Percentiles rank a stretch among this genome's conserved stretches.
phyloP scores from a whole-genome alignment of 2,329 filamentous ascomycete species.

The Juglanconis oblonga region DNA sequence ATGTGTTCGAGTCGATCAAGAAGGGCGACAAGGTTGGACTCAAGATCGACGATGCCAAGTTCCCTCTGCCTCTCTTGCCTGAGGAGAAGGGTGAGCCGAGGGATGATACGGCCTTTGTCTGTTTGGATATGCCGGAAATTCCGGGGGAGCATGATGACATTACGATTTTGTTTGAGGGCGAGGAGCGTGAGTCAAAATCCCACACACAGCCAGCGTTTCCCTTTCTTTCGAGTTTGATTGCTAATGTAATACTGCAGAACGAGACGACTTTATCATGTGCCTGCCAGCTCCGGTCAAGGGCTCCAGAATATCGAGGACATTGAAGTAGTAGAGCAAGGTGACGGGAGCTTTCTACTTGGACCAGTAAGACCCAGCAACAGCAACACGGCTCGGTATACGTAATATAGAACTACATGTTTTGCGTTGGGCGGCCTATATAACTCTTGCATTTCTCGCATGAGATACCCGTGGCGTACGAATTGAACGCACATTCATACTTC shows the following conservation, averaged over 20 bases:
- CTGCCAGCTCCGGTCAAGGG: constrained; percentile 58
- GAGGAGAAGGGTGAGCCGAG: constrained; percentile 46
- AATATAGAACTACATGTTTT: background rate
- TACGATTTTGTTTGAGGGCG: constrained; percentile 76
- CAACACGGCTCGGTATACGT: background rate
- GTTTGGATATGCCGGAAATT: constrained; percentile 82
- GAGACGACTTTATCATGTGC: constrained; percentile 48
- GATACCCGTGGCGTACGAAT: constrained; percentile 17
- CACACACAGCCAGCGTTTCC: background rate
- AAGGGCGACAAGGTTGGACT: constrained; percentile 67
- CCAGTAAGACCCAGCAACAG: background rate
- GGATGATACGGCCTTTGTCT: constrained; percentile 69
- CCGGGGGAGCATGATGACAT: constrained; percentile 93
- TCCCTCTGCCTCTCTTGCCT: constrained; percentile 69
- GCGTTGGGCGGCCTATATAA: constrained; percentile 12
- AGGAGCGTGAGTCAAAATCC: constrained; percentile 58
- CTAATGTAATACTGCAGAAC: constrained; percentile 40
- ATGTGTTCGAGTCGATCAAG: constrained; percentile 71
- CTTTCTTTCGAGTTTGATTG: background rate
- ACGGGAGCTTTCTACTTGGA: background rate
- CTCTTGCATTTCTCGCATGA: constrained; percentile 19
- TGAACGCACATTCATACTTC: background rate
- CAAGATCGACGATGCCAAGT: constrained; percentile 86
- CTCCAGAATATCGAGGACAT: constrained; percentile 33
- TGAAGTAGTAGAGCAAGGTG: constrained; percentile 21